Evolutionary conservation across 805 yeast genomes (phyloP).

Genomic region (Hanseniaspora lindneri): DNA sequence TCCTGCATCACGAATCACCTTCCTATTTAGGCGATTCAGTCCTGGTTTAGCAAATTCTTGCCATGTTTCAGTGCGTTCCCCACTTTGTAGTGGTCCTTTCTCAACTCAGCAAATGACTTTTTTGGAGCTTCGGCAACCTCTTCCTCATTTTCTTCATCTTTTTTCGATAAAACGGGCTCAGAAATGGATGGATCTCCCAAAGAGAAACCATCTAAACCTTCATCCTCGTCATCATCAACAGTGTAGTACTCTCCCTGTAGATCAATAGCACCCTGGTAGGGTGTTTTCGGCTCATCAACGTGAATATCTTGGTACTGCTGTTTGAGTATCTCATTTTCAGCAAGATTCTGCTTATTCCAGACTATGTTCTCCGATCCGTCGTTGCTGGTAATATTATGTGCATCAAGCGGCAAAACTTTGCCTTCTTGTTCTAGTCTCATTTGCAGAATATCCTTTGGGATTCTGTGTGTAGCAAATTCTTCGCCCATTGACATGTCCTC

Average conservation of each 20-base stretch:
- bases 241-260: constrained; percentile 70
- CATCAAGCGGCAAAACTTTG: neutral
- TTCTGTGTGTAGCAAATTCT: too few relatives aligned
- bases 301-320: constrained; percentile 41
- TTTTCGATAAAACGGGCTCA: neutral
- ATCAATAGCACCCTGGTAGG: constrained; percentile 80
- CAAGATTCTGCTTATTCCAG: constrained; percentile 78
- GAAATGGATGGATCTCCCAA: constrained; percentile 45
- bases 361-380: constrained; percentile 39
- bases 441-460: constrained; percentile 28
- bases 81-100: constrained; percentile 69
- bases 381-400: constrained; percentile 16
- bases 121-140: constrained; percentile 37
- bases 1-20: too few relatives aligned
- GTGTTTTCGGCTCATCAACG: constrained; percentile 91
- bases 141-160: constrained; percentile 30
- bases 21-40: too few relatives aligned
- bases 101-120: constrained; percentile 57
- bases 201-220: constrained; percentile 32
- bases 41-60: constrained; percentile 25
- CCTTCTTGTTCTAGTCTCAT: constrained; percentile 24
- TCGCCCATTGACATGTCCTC: too few relatives aligned
- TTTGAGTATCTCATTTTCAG: constrained; percentile 50
- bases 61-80: constrained; percentile 29
- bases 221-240: constrained; percentile 48